Evolutionary conservation across 768 basidiomycete species (phyloP).

Genomic region (Pulveroboletus sp.): DNA sequence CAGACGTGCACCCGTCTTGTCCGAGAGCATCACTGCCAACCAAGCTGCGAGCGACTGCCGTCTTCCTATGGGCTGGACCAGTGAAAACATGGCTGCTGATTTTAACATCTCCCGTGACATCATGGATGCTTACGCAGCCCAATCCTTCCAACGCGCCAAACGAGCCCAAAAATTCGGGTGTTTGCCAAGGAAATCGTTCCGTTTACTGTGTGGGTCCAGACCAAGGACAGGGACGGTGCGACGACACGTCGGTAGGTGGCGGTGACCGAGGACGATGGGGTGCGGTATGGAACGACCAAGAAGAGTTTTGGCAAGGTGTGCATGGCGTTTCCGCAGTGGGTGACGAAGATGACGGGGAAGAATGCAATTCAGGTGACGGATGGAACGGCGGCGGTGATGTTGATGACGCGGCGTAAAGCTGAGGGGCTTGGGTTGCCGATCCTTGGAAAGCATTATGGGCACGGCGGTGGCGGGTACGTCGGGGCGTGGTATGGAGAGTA

Average conservation of each 20-base stretch:
- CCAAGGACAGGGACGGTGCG: slow-evolving; percentile 59
- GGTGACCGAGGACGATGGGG: slow-evolving; percentile 72
- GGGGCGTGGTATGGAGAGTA: neutral
- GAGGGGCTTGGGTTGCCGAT: slow-evolving; percentile 70
- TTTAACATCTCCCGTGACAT: slow-evolving; percentile 69
- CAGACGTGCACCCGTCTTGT: slow-evolving; percentile 55
- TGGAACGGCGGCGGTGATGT: slow-evolving; percentile 74
- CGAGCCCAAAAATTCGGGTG: slow-evolving; percentile 64
- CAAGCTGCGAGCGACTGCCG: slow-evolving; percentile 57
- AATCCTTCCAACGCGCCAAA: slow-evolving; percentile 79
- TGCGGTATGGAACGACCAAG: slow-evolving; percentile 70
- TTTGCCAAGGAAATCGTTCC: slow-evolving; percentile 75
- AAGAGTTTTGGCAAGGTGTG: slow-evolving; percentile 61
- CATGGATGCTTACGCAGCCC: slow-evolving; percentile 73
- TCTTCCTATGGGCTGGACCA: slow-evolving; percentile 87
- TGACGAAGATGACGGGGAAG: slow-evolving; percentile 74
- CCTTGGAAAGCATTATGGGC: slow-evolving; percentile 75
- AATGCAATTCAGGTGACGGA: slow-evolving; percentile 87
- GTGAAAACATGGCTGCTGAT: slow-evolving; percentile 79
- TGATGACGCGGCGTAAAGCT: slow-evolving; percentile 81
- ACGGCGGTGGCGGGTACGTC: slow-evolving; percentile 62
- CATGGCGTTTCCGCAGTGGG: slow-evolving; percentile 84
- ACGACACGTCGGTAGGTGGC: slow-evolving; percentile 44
- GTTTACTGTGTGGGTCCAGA: slow-evolving; percentile 62
- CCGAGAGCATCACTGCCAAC: slow-evolving; percentile 58